Percentiles rank a stretch among this genome's conserved stretches.
phyloP scores from a whole-genome alignment of 2,329 filamentous ascomycete genomes.

The Verruconis gallopava region DNA sequence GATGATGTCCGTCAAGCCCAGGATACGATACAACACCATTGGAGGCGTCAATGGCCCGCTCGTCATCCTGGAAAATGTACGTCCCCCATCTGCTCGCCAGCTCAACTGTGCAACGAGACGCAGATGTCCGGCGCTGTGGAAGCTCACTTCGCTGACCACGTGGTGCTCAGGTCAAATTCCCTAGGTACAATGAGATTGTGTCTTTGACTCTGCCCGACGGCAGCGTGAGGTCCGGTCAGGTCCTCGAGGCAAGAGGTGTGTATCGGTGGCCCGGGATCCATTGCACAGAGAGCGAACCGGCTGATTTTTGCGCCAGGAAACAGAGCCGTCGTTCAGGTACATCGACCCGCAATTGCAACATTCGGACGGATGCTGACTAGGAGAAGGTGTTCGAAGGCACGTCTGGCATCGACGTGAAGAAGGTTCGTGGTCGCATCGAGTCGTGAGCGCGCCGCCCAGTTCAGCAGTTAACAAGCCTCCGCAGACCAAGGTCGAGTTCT shows the following conservation, averaged over 20 bases:
- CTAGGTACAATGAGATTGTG: conserved; percentile 95
- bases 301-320: conserved; percentile 47
- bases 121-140: conserved; percentile 11
- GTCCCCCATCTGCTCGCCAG: conserved; percentile 22
- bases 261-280: too few relatives aligned
- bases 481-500: conserved; percentile 94
- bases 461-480: conserved; percentile 13
- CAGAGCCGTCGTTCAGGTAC: conserved; percentile 88
- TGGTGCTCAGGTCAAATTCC: conserved; percentile 73
- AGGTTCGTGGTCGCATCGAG: too few relatives aligned
- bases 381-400: conserved; percentile 91
- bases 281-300: too few relatives aligned
- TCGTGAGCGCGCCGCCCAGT: too few relatives aligned
- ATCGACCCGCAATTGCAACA: neutral
- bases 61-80: conserved; percentile 91
- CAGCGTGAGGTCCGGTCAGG: conserved; percentile 83
- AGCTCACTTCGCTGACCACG: neutral
- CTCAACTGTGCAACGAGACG: conserved; percentile 13
- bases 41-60: conserved; percentile 95
- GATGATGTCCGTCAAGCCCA: conserved; percentile 49
- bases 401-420: conserved; percentile 95
- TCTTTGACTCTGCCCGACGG: conserved; percentile 92
- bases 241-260: conserved; percentile 88
- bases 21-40: conserved; percentile 94
- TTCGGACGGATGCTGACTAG: conserved; percentile 19